A percentile compares a stretch with the other conserved stretches of the same genome.
Evolutionary conservation across 2,329 filamentous ascomycete species (phyloP).

Genomic region (Cytospora paraplurivora): DNA sequence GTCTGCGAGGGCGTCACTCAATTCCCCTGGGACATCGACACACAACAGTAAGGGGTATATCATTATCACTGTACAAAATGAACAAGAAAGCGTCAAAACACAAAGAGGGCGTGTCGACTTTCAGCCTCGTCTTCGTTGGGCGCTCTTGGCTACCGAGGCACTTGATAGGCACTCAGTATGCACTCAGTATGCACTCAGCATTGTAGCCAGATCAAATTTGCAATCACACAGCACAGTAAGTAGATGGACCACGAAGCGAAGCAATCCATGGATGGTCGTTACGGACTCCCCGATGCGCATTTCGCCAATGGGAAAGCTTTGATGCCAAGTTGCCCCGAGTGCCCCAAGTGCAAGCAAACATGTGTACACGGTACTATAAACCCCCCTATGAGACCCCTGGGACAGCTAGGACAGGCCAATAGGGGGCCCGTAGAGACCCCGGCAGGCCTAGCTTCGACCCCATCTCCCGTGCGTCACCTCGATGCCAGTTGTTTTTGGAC

Average conservation of each 20-base stretch:
- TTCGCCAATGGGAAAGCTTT: constrained; percentile 3
- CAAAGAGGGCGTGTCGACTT: not conserved
- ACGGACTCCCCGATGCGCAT: constrained; percentile 3
- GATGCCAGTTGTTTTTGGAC: constrained; percentile 20
- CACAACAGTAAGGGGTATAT: too few relatives aligned
- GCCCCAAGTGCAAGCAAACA: not conserved
- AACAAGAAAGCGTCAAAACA: too few relatives aligned
- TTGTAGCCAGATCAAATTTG: not conserved
- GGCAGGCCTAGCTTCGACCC: constrained; percentile 7
- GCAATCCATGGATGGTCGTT: not conserved
- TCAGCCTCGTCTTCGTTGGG: not conserved
- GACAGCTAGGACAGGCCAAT: constrained; percentile 12
- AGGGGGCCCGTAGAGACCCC: constrained; percentile 5
- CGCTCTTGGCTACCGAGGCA: not conserved
- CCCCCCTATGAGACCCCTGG: too few relatives aligned
- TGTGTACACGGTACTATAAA: constrained; percentile 2
- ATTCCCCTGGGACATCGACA: too few relatives aligned
- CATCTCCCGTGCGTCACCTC: constrained; percentile 6
- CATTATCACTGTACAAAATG: constrained; percentile 9
- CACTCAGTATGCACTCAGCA: too few relatives aligned
- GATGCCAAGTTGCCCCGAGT: not conserved
- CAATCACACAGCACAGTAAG: not conserved
- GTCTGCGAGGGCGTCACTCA: too few relatives aligned
- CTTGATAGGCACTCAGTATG: too few relatives aligned
- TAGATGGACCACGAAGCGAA: not conserved